Evolutionary conservation across 306 rosid species (phyloP), one percentile per base, ranked within the genome.

Genomic region (Fragaria iinumae): DNA sequence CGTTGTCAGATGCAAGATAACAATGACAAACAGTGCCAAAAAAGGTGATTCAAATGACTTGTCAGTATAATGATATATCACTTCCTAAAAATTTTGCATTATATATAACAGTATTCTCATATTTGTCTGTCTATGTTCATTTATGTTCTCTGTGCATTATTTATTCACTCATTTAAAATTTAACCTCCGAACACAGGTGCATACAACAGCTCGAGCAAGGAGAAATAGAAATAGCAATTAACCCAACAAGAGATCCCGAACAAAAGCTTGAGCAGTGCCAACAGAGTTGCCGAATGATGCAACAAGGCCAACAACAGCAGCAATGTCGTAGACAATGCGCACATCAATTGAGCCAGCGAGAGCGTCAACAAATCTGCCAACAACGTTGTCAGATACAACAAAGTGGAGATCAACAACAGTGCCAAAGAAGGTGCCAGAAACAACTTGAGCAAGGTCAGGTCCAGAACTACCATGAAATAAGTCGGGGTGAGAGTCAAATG

Each of bases 401-500:
- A 38, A 38, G 29, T 2, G 48, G 70, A 4, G 27, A 36, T 12
- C 21, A 29, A 0, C 68, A 29, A 8, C 71, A 67, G 9, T 79
- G 83, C 56, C 48, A 56, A 12, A 39, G 6, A 39, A 56, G 41
- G 43, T 67, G 56, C 45, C 52, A 66, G 57, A 18, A 45, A 45
- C 81, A 50, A 38, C 67, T 67, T 12, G 64, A 62, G 18, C 67
- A 75, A 3, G 25, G 66, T 39, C 59, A 13, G 76, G 47, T 32
- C 52, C 76, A 25, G 50, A 10, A 45, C 77, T 76, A 86, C 32
- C 32, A 44, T 43, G 5, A 45, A 74, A 38, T 38, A 0, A 32
- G 44, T 50, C 75, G 32, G 63, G 69, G 50, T 27, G 34, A 12
- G 41, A 74, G 76, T 20, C 81, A 77, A 64, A 73, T 75, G 27